Conservation (phyloP, 331 rosid species). For the Spiraea crenata region DNA sequence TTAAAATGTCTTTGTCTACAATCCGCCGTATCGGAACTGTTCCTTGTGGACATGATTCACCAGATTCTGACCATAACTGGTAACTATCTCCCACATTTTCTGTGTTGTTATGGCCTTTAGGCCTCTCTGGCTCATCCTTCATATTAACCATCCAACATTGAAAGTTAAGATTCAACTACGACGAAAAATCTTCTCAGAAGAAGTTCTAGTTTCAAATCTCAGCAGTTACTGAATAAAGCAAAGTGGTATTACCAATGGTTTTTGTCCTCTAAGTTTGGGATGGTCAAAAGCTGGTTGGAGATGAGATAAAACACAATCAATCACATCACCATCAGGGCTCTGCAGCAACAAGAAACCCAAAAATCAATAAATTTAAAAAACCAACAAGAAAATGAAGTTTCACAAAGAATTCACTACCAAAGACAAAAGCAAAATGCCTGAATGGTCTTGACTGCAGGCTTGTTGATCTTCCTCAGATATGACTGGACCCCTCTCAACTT, state of each 20-base stretch:
- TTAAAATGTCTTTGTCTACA: slow-evolving; percentile 61
- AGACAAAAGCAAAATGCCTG: slow-evolving; percentile 50
- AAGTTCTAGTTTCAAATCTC: too few relatives aligned
- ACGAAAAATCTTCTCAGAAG: too few relatives aligned
- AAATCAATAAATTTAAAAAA: slow-evolving; percentile 15
- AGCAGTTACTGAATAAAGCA: too few relatives aligned
- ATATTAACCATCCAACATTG: slow-evolving; percentile 3
- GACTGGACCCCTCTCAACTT: slow-evolving; percentile 40
- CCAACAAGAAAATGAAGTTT: slow-evolving; percentile 15
- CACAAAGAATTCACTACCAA: background rate
- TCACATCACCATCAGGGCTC: slow-evolving; percentile 98
- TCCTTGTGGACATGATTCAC: slow-evolving; percentile 83
- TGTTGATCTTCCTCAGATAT: slow-evolving; percentile 67
- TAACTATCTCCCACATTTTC: slow-evolving; percentile 43
- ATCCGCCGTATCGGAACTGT: slow-evolving; percentile 89
- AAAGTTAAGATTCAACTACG: too few relatives aligned
- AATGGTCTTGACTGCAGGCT: slow-evolving; percentile 78
- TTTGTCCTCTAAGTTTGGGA: slow-evolving; percentile 63
- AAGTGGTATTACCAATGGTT: slow-evolving; percentile 59
- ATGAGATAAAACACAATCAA: slow-evolving; percentile 81
- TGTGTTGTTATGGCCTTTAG: slow-evolving; percentile 42
- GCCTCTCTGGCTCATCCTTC: slow-evolving; percentile 94
- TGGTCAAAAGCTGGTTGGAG: slow-evolving; percentile 96
- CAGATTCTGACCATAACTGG: slow-evolving; percentile 80
- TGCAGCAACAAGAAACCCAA: slow-evolving; percentile 31